Evolutionary conservation across 441 rosid species (phyloP).

Genomic region (Corymbia citriodora): DNA sequence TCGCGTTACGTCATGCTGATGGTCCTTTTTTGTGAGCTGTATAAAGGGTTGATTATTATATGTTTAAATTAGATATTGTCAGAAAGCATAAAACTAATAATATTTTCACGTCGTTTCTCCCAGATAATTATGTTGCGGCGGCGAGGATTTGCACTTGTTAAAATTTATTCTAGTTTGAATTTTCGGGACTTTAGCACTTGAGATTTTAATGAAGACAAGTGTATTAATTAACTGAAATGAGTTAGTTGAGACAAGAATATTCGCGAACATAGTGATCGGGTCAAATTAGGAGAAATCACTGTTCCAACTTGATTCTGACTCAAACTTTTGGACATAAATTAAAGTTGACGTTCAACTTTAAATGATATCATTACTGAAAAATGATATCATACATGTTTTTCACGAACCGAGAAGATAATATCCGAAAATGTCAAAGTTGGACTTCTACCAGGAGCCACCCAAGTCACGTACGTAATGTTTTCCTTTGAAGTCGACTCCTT

Average conservation of each 20-base stretch:
- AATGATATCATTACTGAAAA: neutral
- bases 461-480: neutral
- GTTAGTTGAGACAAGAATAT: neutral
- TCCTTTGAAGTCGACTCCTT: neutral
- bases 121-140: neutral
- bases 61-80: neutral
- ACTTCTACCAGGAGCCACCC: neutral
- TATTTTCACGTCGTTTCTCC: neutral
- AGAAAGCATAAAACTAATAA: neutral
- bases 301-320: neutral
- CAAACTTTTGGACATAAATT: neutral
- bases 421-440: neutral
- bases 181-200: neutral
- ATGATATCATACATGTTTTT: neutral
- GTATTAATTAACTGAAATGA: neutral
- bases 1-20: neutral
- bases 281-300: neutral
- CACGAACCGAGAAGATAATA: neutral
- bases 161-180: neutral
- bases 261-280: rapidly evolving
- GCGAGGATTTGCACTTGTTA: neutral
- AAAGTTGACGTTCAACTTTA: neutral
- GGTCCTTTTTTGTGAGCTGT: neutral
- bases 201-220: neutral
- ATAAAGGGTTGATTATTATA: neutral